Conservation (phyloP, 768 basidiomycete genomes). For the Leccinum olivaceopallidum region DNA sequence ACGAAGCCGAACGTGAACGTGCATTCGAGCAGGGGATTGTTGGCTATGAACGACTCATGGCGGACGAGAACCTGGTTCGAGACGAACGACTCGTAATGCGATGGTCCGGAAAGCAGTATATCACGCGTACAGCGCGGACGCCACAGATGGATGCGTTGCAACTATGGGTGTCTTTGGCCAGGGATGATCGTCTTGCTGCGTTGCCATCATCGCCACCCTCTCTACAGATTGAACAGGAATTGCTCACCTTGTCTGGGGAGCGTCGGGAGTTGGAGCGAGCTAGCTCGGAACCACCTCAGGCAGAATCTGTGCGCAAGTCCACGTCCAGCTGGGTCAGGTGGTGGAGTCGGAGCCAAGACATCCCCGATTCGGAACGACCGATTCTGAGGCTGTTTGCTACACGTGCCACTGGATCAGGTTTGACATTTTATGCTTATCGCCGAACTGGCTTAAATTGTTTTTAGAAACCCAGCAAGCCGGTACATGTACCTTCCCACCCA, state of each 20-base stretch:
- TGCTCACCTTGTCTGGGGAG: slow-evolving; percentile 20
- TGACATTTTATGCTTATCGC: background rate
- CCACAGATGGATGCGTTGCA: slow-evolving; percentile 74
- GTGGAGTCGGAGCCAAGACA: slow-evolving; percentile 70
- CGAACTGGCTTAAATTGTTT: slow-evolving; percentile 2
- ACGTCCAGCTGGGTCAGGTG: slow-evolving; percentile 78
- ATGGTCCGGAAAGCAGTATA: slow-evolving; percentile 74
- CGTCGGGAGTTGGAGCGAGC: slow-evolving; percentile 36
- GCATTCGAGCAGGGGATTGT: slow-evolving; percentile 63
- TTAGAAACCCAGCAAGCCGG: slow-evolving; percentile 15
- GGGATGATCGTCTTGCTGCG: slow-evolving; percentile 24
- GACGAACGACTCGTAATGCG: slow-evolving; percentile 70
- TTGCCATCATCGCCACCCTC: slow-evolving; percentile 12
- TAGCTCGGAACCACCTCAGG: slow-evolving; percentile 39
- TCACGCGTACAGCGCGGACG: slow-evolving; percentile 73
- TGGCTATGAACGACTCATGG: slow-evolving; percentile 63
- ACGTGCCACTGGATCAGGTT: slow-evolving; percentile 26
- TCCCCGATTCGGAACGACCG: slow-evolving; percentile 24
- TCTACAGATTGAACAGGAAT: slow-evolving; percentile 32
- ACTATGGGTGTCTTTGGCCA: slow-evolving; percentile 48
- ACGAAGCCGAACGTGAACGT: slow-evolving; percentile 55
- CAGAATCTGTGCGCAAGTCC: slow-evolving; percentile 38
- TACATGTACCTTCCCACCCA: background rate
- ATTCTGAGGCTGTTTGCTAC: slow-evolving; percentile 26
- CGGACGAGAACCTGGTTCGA: slow-evolving; percentile 58